Conservation (phyloP, 192 early-diverging fungal genomes). For the Backusella australiensis region DNA sequence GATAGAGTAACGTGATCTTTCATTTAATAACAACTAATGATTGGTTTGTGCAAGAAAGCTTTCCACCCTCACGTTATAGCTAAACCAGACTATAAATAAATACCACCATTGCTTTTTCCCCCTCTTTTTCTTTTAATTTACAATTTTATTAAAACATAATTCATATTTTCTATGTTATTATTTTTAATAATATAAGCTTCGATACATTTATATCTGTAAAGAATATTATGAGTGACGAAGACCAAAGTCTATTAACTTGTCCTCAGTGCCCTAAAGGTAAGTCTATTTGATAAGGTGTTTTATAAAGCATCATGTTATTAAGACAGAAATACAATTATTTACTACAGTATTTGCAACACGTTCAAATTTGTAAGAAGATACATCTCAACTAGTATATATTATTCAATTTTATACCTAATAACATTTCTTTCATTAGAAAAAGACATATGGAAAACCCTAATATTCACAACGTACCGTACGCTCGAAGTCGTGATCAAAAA, state of each 20-base stretch:
- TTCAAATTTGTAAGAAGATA: constrained; percentile 31
- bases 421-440: constrained; percentile 22
- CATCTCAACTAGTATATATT: not conserved
- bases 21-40: not conserved
- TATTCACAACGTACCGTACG: constrained; percentile 49
- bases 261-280: constrained; percentile 31
- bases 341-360: constrained; percentile 28
- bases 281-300: not conserved
- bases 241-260: constrained; percentile 18
- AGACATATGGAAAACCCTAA: constrained; percentile 49
- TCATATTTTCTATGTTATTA: not conserved
- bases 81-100: not conserved
- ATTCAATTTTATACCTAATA: not conserved
- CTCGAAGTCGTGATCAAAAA: constrained; percentile 48
- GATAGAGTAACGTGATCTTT: not conserved
- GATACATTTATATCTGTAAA: not conserved
- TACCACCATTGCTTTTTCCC: not conserved
- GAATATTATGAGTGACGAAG: not conserved
- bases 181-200: not conserved
- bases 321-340: not conserved
- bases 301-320: not conserved
- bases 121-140: not conserved
- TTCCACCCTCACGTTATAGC: not conserved
- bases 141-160: not conserved
- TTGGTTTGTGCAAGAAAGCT: not conserved